Conservation (phyloP, 352 stramenopile species). For the Pythium volutum region DNA sequence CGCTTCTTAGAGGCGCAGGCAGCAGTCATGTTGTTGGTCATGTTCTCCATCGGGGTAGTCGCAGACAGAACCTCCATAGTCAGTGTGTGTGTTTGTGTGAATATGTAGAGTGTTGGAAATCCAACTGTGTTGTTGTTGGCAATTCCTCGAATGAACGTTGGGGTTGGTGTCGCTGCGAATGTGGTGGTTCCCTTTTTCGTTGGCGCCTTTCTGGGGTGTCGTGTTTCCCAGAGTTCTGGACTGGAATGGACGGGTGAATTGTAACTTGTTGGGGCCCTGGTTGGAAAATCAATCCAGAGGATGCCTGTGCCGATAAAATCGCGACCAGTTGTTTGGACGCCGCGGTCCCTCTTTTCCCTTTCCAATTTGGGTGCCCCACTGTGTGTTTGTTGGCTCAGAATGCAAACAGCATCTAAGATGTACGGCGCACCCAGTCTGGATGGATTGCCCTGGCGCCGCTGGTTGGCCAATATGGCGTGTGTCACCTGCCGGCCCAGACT, state of each 20-base stretch:
- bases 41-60: conserved; percentile 21
- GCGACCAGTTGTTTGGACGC: conserved; percentile 3
- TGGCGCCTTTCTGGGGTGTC: no score
- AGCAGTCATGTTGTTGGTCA: neutral
- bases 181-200: no score
- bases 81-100: no score
- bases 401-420: conserved; percentile 11
- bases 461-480: conserved; percentile 14
- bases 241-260: no score
- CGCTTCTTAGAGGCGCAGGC: conserved; percentile 50
- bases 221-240: neutral
- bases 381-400: conserved; percentile 7
- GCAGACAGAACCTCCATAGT: conserved; percentile 43
- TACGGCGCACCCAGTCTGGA: conserved; percentile 20
- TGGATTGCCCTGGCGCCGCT: conserved; percentile 18
- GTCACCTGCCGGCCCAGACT: conserved; percentile 15
- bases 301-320: conserved; percentile 6
- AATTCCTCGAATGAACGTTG: conserved; percentile 20
- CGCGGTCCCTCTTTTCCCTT: conserved; percentile 6
- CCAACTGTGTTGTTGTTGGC: conserved; percentile 12
- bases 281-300: neutral
- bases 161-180: neutral
- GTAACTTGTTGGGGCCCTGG: no score
- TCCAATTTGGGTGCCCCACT: no score
- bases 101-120: neutral